Evolutionary conservation across 768 basidiomycete genomes (phyloP).

Genomic region (Mycena chlorophos): DNA sequence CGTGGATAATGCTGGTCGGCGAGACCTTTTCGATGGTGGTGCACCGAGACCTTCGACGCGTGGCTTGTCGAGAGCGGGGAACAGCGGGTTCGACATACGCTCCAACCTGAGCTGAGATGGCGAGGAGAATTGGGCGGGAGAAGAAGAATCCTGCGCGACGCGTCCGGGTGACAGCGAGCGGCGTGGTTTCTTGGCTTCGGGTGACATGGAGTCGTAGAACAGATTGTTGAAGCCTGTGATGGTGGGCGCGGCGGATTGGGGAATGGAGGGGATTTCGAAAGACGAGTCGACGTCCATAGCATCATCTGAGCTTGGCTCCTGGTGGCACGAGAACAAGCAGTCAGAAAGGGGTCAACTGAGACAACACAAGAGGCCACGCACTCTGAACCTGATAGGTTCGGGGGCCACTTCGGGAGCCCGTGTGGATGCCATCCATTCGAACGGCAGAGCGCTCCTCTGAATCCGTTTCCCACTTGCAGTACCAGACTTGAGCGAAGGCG

Average conservation of each 20-base stretch:
- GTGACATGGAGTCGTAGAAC: conserved; percentile 60
- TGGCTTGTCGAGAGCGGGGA: conserved; percentile 50
- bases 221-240: conserved; percentile 56
- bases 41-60: conserved; percentile 54
- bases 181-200: conserved; percentile 48
- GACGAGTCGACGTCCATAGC: conserved; percentile 82
- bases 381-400: conserved; percentile 13
- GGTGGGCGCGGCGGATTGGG: conserved; percentile 53
- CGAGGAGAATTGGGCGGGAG: conserved; percentile 52
- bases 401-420: conserved; percentile 22
- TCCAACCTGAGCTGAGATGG: conserved; percentile 51
- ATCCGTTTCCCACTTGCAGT: conserved; percentile 51
- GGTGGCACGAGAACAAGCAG: conserved; percentile 25
- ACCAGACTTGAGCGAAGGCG: conserved; percentile 34
- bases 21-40: conserved; percentile 58
- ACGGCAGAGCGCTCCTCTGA: conserved; percentile 64
- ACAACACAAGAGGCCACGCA: conserved; percentile 22
- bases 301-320: conserved; percentile 49
- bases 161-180: conserved; percentile 61
- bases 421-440: conserved; percentile 50
- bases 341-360: not conserved
- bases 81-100: conserved; percentile 48
- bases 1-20: conserved; percentile 69
- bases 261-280: conserved; percentile 39
- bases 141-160: conserved; percentile 45